These are phyloP conservation scores for Saksenaea vasiformis DNA, from an alignment of 371 early-diverging fungal genomes.

Conservation along the genomic window DNA sequence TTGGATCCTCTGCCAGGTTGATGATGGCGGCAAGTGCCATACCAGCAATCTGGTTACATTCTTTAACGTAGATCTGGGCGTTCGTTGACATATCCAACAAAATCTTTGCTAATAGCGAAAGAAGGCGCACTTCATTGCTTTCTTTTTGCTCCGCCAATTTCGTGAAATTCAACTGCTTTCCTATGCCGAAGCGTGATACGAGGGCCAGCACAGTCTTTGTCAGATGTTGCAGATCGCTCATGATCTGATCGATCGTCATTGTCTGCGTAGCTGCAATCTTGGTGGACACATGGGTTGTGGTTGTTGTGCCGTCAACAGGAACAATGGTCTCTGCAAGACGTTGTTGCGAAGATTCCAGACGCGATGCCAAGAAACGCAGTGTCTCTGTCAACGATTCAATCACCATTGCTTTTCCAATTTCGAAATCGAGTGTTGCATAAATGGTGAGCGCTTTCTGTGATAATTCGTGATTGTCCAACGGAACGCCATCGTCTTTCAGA, in stretches of 20 bases:
- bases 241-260: constrained; percentile 23
- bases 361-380: constrained; percentile 18
- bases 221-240: constrained; percentile 44
- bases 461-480: constrained; percentile 22
- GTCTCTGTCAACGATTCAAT: constrained; percentile 18
- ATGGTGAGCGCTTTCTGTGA: constrained; percentile 45
- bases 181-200: constrained; percentile 31
- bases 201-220: constrained; percentile 43
- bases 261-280: neutral
- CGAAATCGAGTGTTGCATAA: constrained; percentile 41
- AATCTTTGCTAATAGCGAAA: constrained; percentile 18
- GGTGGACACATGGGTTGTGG: neutral
- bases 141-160: constrained; percentile 11
- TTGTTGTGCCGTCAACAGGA: neutral
- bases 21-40: constrained; percentile 48
- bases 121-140: constrained; percentile 16
- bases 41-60: constrained; percentile 51
- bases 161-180: constrained; percentile 15
- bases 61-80: constrained; percentile 37
- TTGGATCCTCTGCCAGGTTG: constrained; percentile 28
- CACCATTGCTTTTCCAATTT: constrained; percentile 32
- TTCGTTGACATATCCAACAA: constrained; percentile 35
- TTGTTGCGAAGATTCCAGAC: constrained; percentile 14
- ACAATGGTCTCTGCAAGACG: constrained; percentile 2
- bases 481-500: neutral